phyloP scores from a whole-genome alignment of 2,329 filamentous ascomycete genomes.

The Alternaria dauci region DNA sequence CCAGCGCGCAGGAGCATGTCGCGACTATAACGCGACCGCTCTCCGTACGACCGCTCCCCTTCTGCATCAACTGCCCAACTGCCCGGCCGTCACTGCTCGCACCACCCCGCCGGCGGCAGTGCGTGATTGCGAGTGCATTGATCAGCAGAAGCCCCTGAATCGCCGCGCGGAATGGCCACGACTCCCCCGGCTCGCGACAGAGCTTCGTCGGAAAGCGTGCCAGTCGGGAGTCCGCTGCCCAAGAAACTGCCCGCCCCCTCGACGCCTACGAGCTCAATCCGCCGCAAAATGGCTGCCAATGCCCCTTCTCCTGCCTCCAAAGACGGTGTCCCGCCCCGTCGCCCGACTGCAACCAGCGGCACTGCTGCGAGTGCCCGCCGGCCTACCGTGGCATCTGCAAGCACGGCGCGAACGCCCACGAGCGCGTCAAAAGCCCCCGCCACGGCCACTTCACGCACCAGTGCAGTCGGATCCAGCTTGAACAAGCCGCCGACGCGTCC shows the following conservation, averaged over 20 bases:
- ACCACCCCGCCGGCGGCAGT: not conserved
- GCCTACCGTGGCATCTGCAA: conserved; percentile 30
- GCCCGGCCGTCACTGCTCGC: not conserved
- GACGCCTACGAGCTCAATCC: conserved; percentile 39
- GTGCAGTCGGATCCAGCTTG: conserved; percentile 39
- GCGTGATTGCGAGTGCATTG: conserved; percentile 4
- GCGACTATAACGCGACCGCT: conserved; percentile 5
- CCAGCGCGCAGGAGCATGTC: conserved; percentile 2
- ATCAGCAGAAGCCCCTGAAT: conserved; percentile 13
- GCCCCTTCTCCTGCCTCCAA: conserved; percentile 38
- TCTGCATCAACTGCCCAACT: not conserved
- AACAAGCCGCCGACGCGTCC: conserved; percentile 51
- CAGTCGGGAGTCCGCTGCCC: conserved; percentile 18
- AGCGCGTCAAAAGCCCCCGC: conserved; percentile 38
- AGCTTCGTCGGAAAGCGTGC: conserved; percentile 13
- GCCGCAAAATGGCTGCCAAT: conserved; percentile 47
- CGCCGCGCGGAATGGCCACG: conserved; percentile 14
- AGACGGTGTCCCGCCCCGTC: conserved; percentile 41
- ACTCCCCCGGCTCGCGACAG: conserved; percentile 21
- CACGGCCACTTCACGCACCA: conserved; percentile 37
- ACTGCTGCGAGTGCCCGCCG: conserved; percentile 33
- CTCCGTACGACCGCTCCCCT: not conserved
- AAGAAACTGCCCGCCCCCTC: conserved; percentile 34
- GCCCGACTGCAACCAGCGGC: conserved; percentile 29
- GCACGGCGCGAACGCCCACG: conserved; percentile 33